Base-by-base conservation (phyloP, 495 filamentous ascomycete species). In the Tuber calosporum region DNA sequence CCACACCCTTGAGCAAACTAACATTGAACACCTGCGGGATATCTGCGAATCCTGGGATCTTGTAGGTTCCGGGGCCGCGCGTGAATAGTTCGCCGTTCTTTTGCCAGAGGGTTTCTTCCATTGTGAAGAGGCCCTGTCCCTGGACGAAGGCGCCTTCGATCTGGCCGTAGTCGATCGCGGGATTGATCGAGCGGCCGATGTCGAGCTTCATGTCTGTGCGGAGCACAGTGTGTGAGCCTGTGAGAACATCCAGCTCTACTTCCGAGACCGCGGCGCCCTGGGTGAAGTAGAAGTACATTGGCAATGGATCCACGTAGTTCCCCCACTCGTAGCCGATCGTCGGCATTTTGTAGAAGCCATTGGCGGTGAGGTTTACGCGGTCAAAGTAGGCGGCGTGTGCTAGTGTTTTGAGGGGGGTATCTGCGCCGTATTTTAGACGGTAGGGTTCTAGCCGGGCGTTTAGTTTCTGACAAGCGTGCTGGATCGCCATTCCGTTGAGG, bases 221-320 rank as follows among this genome's bases (percentile, higher is more conserved):
- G n/a, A n/a, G n/a, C n/a, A n/a, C n/a, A n/a, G n/a, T n/a, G n/a
- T n/a, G n/a, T n/a, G 81, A 79, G 4, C 83, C 83, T 1, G 83
- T 84, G 1, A 84, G 68, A 5, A 83, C 75, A 67, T 84, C n/a
- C 17, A 84, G 75, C 68, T 84, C 83, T 1, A 84, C 83, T 68
- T 84, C 83, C 0, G 79, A 76, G 69, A 79, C 69, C 11, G 80
- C 82, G 1, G 80, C 83, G 26, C 83, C 83, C 70, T 84, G 82
- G 15, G 83, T 84, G 72, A 84, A 84, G 75, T 84, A 84, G 69
- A 81, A 84, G 58, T 84, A 84, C 83, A 84, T 83, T 5, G 83
- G 83, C 22, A 81, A 78, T 1, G 82, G 78, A 22, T 75, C 48
- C 38, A 82, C 71, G 45, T 80, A 82, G 67, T 82, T 80, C 0